Evolutionary conservation across 2,329 filamentous ascomycete genomes (phyloP), one percentile per base, ranked within the genome.

Genomic region (Claviceps sp.): DNA sequence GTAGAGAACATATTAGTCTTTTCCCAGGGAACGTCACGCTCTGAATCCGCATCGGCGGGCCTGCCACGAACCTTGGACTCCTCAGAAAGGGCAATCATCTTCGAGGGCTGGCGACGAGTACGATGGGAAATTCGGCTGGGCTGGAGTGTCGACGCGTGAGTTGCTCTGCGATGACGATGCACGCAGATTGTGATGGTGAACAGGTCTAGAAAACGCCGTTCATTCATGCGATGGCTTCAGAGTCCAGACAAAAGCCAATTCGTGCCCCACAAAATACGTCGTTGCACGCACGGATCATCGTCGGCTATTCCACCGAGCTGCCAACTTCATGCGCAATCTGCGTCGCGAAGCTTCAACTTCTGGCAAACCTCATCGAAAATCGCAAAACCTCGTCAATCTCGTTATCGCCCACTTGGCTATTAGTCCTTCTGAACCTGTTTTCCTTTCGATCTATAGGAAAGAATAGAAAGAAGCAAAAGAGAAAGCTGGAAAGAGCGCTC

Each of bases 31-130:
- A 45, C 43, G 30, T 34, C 30, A 45, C 26, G 4, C 16, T 6
- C 26, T 30, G 22, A 14, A 42, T 17, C 30, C 17, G 44, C 26
- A 10, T 10, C 42, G 10, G 11, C 16, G 2, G 17, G 48, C 17
- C 16, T 10, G 11, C 6, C 5, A 46, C 45, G 59, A 67, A 95
- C 91, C 85, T 97, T 97, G 66, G 90, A 89, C 76, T 98, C 93
- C 73, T 98, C 93, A 50, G 93, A 97, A 60, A 97, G 84, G 64
- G 75, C 66, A 57, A 81, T 76, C 77, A 81, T 81, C 50, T 61
- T 76, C 30, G 10, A 10, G 4, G 0, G 10, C 10, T 34, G 30
- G 10, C 10, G 3, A 4, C 10, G 68, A 30, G 1, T 8, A 57
- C 62, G 34, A 11, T n/a, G 16, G 16, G 13, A 14, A 14, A 19